phyloP scores from a whole-genome alignment of 306 rosid species.

The Herpetospermum pedunculosum region DNA sequence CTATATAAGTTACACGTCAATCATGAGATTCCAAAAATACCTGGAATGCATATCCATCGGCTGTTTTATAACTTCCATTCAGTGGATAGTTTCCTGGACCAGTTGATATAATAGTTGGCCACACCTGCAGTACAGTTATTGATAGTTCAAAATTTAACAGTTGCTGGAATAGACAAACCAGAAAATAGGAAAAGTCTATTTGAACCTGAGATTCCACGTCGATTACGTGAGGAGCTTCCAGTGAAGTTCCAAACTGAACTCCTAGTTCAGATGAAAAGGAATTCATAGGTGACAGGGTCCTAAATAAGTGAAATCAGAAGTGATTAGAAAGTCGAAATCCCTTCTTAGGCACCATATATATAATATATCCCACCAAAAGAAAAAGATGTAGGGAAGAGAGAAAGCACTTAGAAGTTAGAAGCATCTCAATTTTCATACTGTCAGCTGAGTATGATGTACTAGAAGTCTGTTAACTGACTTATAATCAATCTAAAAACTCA shows the following conservation, averaged over 20 bases:
- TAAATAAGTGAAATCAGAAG: constrained; percentile 20
- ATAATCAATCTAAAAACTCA: background rate
- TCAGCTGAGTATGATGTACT: background rate
- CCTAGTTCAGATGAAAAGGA: constrained; percentile 96
- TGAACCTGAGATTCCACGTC: constrained; percentile 73
- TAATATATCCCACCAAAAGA: background rate
- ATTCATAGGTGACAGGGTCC: constrained; percentile 87
- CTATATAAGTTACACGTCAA: constrained; percentile 1
- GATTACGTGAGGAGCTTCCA: constrained; percentile 95
- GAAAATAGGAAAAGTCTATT: constrained; percentile 10
- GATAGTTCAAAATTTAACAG: constrained; percentile 19
- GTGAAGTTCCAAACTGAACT: constrained; percentile 66
- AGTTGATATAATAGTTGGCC: constrained; percentile 74
- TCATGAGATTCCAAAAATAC: constrained; percentile 22
- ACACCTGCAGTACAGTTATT: constrained; percentile 46
- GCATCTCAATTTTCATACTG: background rate
- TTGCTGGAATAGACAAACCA: constrained; percentile 16
- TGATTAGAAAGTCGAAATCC: background rate
- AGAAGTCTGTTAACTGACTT: background rate
- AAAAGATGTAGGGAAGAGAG: background rate
- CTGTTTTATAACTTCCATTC: constrained; percentile 89
- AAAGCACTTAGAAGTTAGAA: background rate
- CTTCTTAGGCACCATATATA: background rate
- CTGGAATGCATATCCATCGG: constrained; percentile 83
- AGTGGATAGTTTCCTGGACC: constrained; percentile 75